Conservation (phyloP, 2,329 filamentous ascomycete species). For the Sordariomycetes sp. region DNA sequence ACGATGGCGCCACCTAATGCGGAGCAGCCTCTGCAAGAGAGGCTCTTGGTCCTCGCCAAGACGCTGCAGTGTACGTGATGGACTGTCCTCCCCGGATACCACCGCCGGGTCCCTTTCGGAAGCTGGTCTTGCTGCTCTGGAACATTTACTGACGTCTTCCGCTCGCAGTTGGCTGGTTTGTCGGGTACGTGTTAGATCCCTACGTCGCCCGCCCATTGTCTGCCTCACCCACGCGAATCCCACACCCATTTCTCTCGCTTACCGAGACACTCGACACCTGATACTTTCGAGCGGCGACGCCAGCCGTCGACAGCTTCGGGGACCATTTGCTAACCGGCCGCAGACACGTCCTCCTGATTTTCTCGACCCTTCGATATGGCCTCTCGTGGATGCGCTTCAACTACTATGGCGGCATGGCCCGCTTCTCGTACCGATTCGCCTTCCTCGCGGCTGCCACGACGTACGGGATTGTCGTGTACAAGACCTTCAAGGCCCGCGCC, state of each 20-base stretch:
- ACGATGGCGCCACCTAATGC: slow-evolving; percentile 43
- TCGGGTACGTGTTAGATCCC: slow-evolving; percentile 50
- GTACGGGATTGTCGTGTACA: slow-evolving; percentile 98
- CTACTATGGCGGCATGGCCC: slow-evolving; percentile 66
- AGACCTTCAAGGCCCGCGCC: slow-evolving; percentile 80
- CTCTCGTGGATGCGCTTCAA: slow-evolving; percentile 86
- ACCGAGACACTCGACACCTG: neutral
- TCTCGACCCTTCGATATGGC: slow-evolving; percentile 72
- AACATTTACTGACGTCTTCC: neutral
- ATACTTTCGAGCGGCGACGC: neutral
- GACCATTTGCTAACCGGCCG: neutral
- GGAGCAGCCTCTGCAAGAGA: slow-evolving; percentile 59
- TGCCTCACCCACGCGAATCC: neutral
- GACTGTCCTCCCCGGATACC: slow-evolving; percentile 7
- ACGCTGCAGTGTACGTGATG: slow-evolving; percentile 76
- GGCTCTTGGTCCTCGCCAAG: slow-evolving; percentile 68
- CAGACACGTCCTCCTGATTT: slow-evolving; percentile 78
- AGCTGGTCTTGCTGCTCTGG: neutral
- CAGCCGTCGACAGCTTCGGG: neutral
- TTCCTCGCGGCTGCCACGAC: slow-evolving; percentile 85
- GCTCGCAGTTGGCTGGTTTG: slow-evolving; percentile 62
- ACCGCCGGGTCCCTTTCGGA: neutral
- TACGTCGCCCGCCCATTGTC: slow-evolving; percentile 3
- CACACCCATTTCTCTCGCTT: neutral
- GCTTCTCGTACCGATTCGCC: slow-evolving; percentile 78